Evolutionary conservation across 2,329 filamentous ascomycete species (phyloP).

Genomic region (Rutstroemia sp.): DNA sequence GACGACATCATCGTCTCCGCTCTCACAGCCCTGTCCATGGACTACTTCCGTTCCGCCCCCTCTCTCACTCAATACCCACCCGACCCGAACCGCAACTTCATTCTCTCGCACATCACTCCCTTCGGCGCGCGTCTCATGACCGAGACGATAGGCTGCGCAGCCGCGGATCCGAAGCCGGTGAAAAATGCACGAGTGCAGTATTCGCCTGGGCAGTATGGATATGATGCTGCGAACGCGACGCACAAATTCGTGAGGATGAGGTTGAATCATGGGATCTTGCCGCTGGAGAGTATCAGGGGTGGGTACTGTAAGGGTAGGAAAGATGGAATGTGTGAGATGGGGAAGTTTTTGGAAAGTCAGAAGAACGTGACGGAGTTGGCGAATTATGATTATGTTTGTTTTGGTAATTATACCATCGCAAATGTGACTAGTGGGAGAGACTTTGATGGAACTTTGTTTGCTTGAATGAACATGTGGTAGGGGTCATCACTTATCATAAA

Average conservation of each 20-base stretch:
- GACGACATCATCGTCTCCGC: conserved; percentile 78
- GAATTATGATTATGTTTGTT: conserved; percentile 11
- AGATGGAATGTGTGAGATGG: conserved; percentile 39
- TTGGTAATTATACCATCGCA: conserved; percentile 1
- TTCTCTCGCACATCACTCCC: conserved; percentile 43
- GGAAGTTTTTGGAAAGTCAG: conserved; percentile 31
- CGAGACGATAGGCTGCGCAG: conserved; percentile 45
- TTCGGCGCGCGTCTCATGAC: conserved; percentile 48
- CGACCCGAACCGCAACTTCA: conserved; percentile 38
- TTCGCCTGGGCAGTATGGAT: conserved; percentile 38
- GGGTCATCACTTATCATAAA: too few relatives aligned
- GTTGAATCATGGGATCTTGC: conserved; percentile 42
- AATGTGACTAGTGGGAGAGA: conserved; percentile 6
- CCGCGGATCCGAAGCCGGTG: conserved; percentile 33
- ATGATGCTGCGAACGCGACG: conserved; percentile 33
- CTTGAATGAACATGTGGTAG: background rate
- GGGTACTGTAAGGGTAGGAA: conserved; percentile 35
- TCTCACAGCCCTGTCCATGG: conserved; percentile 44
- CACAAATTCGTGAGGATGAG: conserved; percentile 43
- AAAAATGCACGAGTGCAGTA: conserved; percentile 35
- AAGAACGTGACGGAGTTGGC: conserved; percentile 8
- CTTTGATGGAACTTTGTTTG: conserved; percentile 7
- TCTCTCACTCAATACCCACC: conserved; percentile 36
- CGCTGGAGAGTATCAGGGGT: conserved; percentile 40
- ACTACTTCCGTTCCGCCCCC: conserved; percentile 44